Evolutionary conservation across 2,329 filamentous ascomycete genomes (phyloP).

Genomic region (Eurotiales sp.): DNA sequence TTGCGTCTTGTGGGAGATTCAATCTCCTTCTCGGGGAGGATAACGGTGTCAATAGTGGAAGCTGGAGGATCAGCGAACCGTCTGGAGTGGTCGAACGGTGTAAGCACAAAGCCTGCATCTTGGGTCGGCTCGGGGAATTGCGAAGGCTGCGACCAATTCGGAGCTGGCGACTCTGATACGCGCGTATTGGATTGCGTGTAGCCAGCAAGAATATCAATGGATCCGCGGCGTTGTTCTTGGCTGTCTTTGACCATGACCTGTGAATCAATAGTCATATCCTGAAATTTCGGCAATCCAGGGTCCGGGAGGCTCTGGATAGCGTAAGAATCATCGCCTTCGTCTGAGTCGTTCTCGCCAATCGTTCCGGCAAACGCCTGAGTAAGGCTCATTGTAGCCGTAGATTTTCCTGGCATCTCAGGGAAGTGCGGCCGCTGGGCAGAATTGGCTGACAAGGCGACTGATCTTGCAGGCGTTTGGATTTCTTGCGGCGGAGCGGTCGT

Average conservation of each 20-base stretch:
- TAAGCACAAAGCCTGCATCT: constrained; percentile 70
- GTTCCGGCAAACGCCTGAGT: constrained; percentile 91
- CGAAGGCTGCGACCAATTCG: constrained; percentile 59
- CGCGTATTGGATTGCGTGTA: constrained; percentile 31
- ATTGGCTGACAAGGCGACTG: constrained; percentile 24
- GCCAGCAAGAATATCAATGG: constrained; percentile 42
- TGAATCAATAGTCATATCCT: constrained; percentile 50
- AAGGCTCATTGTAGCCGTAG: constrained; percentile 58
- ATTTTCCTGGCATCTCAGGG: constrained; percentile 58
- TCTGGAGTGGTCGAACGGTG: constrained; percentile 63
- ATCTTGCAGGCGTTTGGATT: constrained; percentile 29
- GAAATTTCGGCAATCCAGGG: constrained; percentile 55
- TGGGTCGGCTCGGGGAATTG: constrained; percentile 74
- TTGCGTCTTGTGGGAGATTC: constrained; percentile 65
- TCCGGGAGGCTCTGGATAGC: constrained; percentile 51
- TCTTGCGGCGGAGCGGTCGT: constrained; percentile 18
- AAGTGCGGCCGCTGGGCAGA: constrained; percentile 54
- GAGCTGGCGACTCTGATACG: constrained; percentile 34
- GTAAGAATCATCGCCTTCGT: constrained; percentile 46
- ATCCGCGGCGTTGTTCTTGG: constrained; percentile 45
- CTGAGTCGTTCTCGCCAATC: constrained; percentile 62
- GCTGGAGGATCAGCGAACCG: constrained; percentile 62
- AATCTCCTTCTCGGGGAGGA: constrained; percentile 42
- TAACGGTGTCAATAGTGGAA: constrained; percentile 69
- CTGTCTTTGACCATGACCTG: constrained; percentile 59